phyloP scores from a whole-genome alignment of 2,329 filamentous ascomycete species.

The Claviceps sp. region DNA sequence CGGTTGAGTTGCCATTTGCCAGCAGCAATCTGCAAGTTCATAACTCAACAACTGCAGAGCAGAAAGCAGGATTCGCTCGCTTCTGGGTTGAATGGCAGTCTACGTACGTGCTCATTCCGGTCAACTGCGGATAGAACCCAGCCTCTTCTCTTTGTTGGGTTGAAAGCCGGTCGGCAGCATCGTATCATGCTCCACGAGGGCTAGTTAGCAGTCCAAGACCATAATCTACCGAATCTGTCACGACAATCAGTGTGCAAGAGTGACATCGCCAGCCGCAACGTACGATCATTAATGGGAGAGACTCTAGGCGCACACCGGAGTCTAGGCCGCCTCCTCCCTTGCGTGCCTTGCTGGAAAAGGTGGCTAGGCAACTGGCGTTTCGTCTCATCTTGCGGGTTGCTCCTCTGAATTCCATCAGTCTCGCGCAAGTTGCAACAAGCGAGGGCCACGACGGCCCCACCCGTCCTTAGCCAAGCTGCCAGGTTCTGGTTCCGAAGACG shows the following conservation, averaged over 20 bases:
- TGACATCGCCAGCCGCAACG: background rate
- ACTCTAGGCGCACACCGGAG: background rate
- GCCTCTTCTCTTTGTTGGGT: background rate
- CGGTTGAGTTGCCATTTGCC: background rate
- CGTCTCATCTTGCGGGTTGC: background rate
- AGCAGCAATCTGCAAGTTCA: too few relatives aligned
- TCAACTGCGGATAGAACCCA: too few relatives aligned
- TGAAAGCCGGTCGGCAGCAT: background rate
- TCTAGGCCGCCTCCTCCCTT: background rate
- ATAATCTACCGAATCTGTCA: too few relatives aligned
- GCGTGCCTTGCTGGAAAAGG: background rate
- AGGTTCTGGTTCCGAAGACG: conserved; percentile 2
- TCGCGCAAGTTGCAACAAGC: background rate
- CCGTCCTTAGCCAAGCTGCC: background rate
- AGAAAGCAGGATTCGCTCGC: background rate
- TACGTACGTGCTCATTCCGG: too few relatives aligned
- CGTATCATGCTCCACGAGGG: background rate
- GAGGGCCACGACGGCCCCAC: background rate
- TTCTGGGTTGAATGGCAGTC: background rate
- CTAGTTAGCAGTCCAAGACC: background rate
- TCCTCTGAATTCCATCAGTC: background rate
- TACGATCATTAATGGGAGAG: too few relatives aligned
- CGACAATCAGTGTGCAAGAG: background rate
- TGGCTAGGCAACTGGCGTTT: background rate
- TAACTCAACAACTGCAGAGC: background rate